Conservation (phyloP, 768 basidiomycete genomes). For the Suillus americanus region DNA sequence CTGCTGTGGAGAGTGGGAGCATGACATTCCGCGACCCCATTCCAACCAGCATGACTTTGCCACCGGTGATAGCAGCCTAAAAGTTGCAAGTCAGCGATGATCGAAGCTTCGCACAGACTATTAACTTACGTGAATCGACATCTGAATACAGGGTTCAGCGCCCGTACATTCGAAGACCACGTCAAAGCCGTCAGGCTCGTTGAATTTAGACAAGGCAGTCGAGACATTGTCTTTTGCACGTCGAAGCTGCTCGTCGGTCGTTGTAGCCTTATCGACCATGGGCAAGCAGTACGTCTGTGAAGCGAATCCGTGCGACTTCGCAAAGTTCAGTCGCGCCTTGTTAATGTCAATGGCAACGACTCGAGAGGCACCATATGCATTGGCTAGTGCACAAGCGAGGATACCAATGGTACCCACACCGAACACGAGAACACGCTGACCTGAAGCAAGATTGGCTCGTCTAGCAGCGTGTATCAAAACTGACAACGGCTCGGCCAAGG, state of each 20-base stretch:
- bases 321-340: conserved; percentile 75
- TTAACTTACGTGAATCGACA: conserved; percentile 80
- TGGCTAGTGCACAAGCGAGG: conserved; percentile 80
- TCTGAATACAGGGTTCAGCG: conserved; percentile 88
- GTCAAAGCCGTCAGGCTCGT: conserved; percentile 78
- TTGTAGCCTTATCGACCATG: conserved; percentile 46
- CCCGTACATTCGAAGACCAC: conserved; percentile 95
- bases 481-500: conserved; percentile 92
- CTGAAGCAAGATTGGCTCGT: conserved; percentile 42
- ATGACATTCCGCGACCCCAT: conserved; percentile 88
- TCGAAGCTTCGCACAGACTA: conserved; percentile 11
- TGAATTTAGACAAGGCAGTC: conserved; percentile 54
- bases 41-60: conserved; percentile 91
- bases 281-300: conserved; percentile 70
- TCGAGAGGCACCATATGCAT: conserved; percentile 64
- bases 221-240: conserved; percentile 59
- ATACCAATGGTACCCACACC: conserved; percentile 95
- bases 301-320: conserved; percentile 72
- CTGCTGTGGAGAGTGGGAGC: conserved; percentile 82
- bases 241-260: conserved; percentile 54
- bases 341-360: conserved; percentile 89
- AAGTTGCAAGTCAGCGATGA: conserved; percentile 15
- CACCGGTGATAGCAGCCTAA: conserved; percentile 80
- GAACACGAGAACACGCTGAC: conserved; percentile 81
- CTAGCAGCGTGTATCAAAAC: conserved; percentile 73